Conservation (phyloP, 768 basidiomycete species). For the Saitozyma sp. region DNA sequence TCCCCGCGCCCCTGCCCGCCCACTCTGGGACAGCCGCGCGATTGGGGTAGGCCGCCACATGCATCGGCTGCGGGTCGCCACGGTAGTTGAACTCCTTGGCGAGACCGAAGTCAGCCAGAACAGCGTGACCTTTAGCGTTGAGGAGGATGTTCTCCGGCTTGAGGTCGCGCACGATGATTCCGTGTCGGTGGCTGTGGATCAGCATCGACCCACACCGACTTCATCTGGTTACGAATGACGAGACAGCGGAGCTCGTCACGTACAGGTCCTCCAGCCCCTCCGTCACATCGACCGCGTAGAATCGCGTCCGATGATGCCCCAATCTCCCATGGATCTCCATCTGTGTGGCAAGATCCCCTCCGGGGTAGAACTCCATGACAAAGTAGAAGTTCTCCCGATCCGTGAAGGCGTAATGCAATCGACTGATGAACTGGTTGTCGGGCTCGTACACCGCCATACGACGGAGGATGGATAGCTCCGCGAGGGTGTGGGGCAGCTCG, state of each 20-base stretch:
- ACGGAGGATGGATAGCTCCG: conserved; percentile 92
- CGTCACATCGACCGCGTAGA: conserved; percentile 93
- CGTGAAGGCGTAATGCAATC: conserved; percentile 96
- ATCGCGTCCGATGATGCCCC: conserved; percentile 88
- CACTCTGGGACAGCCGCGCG: conserved; percentile 28
- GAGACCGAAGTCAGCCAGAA: conserved; percentile 89
- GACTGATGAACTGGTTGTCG: conserved; percentile 87
- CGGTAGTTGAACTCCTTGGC: conserved; percentile 38
- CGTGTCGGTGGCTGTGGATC: conserved; percentile 65
- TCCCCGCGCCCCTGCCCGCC: conserved; percentile 36
- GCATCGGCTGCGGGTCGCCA: conserved; percentile 33
- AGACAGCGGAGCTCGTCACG: conserved; percentile 6
- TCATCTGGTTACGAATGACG: neutral
- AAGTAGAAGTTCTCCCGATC: conserved; percentile 96
- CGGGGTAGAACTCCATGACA: conserved; percentile 67
- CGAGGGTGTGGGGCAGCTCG: conserved; percentile 92
- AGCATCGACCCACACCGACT: neutral
- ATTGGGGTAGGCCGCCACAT: conserved; percentile 28
- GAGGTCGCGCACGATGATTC: conserved; percentile 95
- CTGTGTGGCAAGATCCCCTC: conserved; percentile 89
- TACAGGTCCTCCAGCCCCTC: conserved; percentile 88
- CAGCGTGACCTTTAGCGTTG: conserved; percentile 89
- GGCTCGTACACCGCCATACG: conserved; percentile 76
- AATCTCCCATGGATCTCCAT: conserved; percentile 92
- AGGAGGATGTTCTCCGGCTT: conserved; percentile 93